These are phyloP conservation scores for Saccharomycopsis sp. DNA, from an alignment of 805 yeast genomes.

Conservation along the genomic window DNA sequence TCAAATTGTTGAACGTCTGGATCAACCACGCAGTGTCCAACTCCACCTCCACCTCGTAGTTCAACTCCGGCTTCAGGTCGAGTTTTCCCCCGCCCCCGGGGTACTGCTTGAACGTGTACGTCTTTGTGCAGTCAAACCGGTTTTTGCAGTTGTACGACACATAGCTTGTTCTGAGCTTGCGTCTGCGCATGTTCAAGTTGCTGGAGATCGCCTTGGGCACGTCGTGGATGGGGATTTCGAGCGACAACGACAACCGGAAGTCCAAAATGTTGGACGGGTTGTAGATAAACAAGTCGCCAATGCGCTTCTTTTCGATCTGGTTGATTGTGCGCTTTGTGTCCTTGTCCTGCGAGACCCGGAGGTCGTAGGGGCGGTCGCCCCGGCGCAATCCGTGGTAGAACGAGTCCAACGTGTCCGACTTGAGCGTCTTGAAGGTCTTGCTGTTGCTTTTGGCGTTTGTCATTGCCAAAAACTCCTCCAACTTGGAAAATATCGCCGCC, in stretches of 20 bases:
- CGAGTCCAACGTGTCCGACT: conserved; percentile 56
- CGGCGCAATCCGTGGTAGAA: conserved; percentile 56
- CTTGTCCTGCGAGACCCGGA: conserved; percentile 62
- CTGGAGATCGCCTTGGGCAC: conserved; percentile 48
- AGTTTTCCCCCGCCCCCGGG: conserved; percentile 22
- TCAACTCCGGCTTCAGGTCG: conserved; percentile 26
- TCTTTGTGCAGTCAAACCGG: conserved; percentile 65
- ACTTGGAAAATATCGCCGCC: conserved; percentile 50
- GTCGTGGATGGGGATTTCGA: conserved; percentile 68
- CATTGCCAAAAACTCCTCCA: conserved; percentile 47
- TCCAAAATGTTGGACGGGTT: conserved; percentile 77
- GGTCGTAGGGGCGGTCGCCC: conserved; percentile 55
- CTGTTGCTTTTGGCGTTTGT: conserved; percentile 45
- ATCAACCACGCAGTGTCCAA: conserved; percentile 39
- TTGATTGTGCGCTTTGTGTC: conserved; percentile 60
- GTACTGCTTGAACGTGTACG: conserved; percentile 28
- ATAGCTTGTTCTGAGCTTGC: conserved; percentile 67
- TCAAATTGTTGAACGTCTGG: conserved; percentile 34
- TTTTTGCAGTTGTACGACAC: conserved; percentile 70
- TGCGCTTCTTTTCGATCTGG: conserved; percentile 64
- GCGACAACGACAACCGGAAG: conserved; percentile 63
- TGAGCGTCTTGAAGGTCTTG: conserved; percentile 50
- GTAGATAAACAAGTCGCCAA: conserved; percentile 65
- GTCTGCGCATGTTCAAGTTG: conserved; percentile 53
- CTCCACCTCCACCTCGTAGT: conserved; percentile 47